Base-by-base conservation (phyloP, 805 yeast species). In the Saccharomycopsis fodiens region DNA sequence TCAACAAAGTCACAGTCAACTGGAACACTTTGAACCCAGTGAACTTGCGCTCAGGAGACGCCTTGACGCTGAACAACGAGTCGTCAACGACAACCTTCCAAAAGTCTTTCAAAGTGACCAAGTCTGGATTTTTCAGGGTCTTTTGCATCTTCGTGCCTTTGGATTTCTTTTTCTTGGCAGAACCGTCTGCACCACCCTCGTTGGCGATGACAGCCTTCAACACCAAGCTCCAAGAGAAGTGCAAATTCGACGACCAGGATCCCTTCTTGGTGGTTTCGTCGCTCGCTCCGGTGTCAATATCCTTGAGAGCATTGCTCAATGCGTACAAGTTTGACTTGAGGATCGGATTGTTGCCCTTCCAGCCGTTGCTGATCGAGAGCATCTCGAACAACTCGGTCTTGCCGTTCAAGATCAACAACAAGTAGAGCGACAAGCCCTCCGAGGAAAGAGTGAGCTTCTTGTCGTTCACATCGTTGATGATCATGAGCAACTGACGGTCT, bases 21-120 rank as follows among this genome's bases (percentile, higher is more conserved):
- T 64, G 69, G 50, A 89, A 78, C 8, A 88, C 73, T 54, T 84
- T 84, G 55, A 89, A 78, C 0, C 96, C 97, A 74, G 86, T 76
- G 61, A 73, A 85, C 60, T 89, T 91, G 47, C 96, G 70, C 60
- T 89, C 97, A 27, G 81, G 76, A 1, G 96, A 87, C 0, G 96
- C 71, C 52, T 80, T 77, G 31, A 76, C 78, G 3, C 85, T 69
- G 54, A 91, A 89, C 49, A 85, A 76, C 3, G 83, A 73, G 55
- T 87, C 93, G 58, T 91, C 97, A 13, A 91, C 74, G 4, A 78
- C 79, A 3, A 72, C 67, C 54, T 78, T 75, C 95, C 95, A 88
- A 60, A 91, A 88, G 44, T 85, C 93, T 6, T 67, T 60, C 35
- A 77, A 57, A 2, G 68, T 60, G 22, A 76, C 60, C 21, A 41